These are phyloP conservation scores for Penicillium salamii DNA, from an alignment of 495 filamentous ascomycete genomes.

Conservation along the genomic window DNA sequence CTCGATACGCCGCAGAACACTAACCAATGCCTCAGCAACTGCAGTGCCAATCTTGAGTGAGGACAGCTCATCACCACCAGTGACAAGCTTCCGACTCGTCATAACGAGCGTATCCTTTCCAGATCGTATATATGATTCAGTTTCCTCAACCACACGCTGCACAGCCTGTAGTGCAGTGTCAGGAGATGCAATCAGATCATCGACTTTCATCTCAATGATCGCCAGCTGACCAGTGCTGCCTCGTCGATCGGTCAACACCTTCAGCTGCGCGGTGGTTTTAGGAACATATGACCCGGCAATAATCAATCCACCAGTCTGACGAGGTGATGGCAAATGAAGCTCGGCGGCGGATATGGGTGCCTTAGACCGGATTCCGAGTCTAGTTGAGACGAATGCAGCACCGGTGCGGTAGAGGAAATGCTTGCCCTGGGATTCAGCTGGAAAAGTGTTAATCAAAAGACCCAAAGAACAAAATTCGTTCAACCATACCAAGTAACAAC, in stretches of 20 bases:
- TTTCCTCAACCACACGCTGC: conserved; percentile 21
- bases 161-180: conserved; percentile 23
- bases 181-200: conserved; percentile 35
- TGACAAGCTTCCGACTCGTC: conserved; percentile 51
- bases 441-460: background rate
- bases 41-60: conserved; percentile 44
- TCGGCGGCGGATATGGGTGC: conserved; percentile 42
- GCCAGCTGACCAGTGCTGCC: conserved; percentile 31
- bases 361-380: conserved; percentile 46
- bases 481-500: conserved; percentile 34
- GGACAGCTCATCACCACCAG: conserved; percentile 40
- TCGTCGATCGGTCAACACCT: conserved; percentile 32
- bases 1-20: conserved; percentile 38
- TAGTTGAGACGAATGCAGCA: conserved; percentile 54
- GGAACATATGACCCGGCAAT: conserved; percentile 54
- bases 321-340: conserved; percentile 29
- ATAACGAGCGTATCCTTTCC: conserved; percentile 50
- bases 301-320: conserved; percentile 46
- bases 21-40: conserved; percentile 46
- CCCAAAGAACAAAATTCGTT: background rate
- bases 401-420: conserved; percentile 52
- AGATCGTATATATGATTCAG: conserved; percentile 23
- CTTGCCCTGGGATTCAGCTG: conserved; percentile 42
- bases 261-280: conserved; percentile 52
- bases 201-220: conserved; percentile 49